These are phyloP conservation scores for Pinus albicaulis DNA, from an alignment of 75 land plant species.

Conservation along the genomic window DNA sequence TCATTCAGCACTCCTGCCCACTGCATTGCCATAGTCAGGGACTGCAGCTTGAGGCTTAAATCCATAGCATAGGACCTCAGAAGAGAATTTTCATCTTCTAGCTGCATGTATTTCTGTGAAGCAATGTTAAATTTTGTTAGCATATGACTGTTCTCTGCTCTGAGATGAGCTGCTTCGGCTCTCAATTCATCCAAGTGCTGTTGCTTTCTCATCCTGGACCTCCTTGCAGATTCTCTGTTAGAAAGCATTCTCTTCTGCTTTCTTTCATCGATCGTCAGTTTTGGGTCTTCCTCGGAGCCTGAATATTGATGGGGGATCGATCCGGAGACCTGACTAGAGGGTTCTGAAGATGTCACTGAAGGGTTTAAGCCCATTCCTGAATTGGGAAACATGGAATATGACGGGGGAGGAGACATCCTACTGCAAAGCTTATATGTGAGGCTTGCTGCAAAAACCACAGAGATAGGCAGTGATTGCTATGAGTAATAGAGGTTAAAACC, in stretches of 20 bases:
- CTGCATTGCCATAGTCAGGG: slow-evolving; percentile 25
- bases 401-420: slow-evolving; percentile 4
- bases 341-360: background rate
- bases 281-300: slow-evolving; percentile 62
- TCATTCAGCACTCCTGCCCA: slow-evolving; percentile 7
- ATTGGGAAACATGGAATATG: background rate
- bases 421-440: background rate
- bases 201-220: slow-evolving; percentile 88
- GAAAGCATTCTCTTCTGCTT: slow-evolving; percentile 80
- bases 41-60: slow-evolving; percentile 48
- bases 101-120: slow-evolving; percentile 41
- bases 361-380: slow-evolving; percentile 6
- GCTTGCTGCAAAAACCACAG: background rate
- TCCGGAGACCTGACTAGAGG: slow-evolving; percentile 11
- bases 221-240: slow-evolving; percentile 84
- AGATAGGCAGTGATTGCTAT: background rate
- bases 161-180: slow-evolving; percentile 54
- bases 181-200: slow-evolving; percentile 84
- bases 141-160: slow-evolving; percentile 62
- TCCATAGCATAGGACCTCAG: slow-evolving; percentile 51
- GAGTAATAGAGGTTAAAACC: background rate
- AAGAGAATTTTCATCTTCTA: slow-evolving; percentile 59
- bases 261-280: slow-evolving; percentile 48
- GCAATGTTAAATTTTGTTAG: slow-evolving; percentile 38
- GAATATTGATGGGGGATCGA: slow-evolving; percentile 21